phyloP scores from a whole-genome alignment of 257 asterid species.

The Jacaranda mimosifolia region DNA sequence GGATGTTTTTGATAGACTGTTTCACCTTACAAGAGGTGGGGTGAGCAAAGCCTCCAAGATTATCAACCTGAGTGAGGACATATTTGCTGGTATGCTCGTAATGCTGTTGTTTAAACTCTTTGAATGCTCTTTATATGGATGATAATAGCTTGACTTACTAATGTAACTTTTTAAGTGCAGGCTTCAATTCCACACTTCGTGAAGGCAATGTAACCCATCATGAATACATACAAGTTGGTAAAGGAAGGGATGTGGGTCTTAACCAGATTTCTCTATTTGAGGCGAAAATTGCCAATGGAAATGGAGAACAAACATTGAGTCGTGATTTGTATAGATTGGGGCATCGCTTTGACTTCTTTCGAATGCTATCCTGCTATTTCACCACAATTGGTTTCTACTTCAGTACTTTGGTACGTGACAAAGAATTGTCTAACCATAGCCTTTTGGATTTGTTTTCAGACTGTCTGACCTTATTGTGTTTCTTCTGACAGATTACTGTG shows the following conservation, averaged over 20 bases:
- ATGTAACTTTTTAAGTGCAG: slow-evolving; percentile 45
- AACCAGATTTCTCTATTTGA: slow-evolving; percentile 97
- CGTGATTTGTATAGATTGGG: slow-evolving; percentile 97
- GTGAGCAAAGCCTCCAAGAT: slow-evolving; percentile 95
- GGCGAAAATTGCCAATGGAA: slow-evolving; percentile 97
- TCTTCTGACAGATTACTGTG: slow-evolving; percentile 83
- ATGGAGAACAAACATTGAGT: slow-evolving; percentile 97
- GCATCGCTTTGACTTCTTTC: slow-evolving; percentile 95
- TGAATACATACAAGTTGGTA: slow-evolving; percentile 98
- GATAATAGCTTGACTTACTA: slow-evolving; percentile 23
- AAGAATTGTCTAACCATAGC: slow-evolving; percentile 10
- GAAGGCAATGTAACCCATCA: slow-evolving; percentile 99
- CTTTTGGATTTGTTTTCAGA: slow-evolving; percentile 19
- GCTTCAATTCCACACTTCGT: slow-evolving; percentile 97
- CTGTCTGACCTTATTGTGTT: slow-evolving; percentile 34
- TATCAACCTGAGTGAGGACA: slow-evolving; percentile 94
- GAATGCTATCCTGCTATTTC: slow-evolving; percentile 96
- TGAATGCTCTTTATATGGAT: not conserved
- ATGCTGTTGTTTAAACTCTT: slow-evolving; percentile 7
- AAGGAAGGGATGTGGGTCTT: slow-evolving; percentile 99
- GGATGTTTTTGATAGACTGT: slow-evolving; percentile 94
- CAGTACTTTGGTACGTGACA: slow-evolving; percentile 82
- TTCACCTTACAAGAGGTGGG: slow-evolving; percentile 99
- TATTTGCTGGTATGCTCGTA: slow-evolving; percentile 83
- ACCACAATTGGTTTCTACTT: slow-evolving; percentile 97